Evolutionary conservation across 1,284 basidiomycete species (phyloP).

Genomic region (Microbotryum lychnidis-dioicae): DNA sequence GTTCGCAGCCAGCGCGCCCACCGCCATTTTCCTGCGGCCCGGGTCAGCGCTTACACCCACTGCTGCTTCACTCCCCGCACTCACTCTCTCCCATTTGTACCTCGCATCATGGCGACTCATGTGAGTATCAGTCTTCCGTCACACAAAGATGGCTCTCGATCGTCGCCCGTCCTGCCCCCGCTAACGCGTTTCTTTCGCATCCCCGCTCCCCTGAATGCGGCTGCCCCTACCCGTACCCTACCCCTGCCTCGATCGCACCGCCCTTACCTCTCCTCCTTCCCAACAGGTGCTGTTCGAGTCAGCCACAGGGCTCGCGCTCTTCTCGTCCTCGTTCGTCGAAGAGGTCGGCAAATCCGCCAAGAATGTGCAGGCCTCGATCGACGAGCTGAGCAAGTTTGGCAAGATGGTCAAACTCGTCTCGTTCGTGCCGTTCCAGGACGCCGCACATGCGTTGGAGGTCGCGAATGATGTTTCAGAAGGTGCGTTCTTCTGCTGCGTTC

Average conservation of each 20-base stretch:
- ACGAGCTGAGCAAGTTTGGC: slow-evolving; percentile 62
- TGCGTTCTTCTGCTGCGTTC: slow-evolving; percentile 36
- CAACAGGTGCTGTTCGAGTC: slow-evolving; percentile 88
- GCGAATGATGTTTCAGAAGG: slow-evolving; percentile 96
- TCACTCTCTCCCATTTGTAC: background rate
- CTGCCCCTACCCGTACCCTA: background rate
- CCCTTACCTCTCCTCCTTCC: background rate
- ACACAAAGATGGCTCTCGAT: background rate
- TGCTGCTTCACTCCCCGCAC: background rate
- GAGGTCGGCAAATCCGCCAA: slow-evolving; percentile 77
- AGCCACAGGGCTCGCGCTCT: slow-evolving; percentile 90
- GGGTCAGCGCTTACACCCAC: background rate
- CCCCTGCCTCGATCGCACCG: background rate
- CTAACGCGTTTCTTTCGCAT: background rate
- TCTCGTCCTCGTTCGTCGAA: slow-evolving; percentile 80
- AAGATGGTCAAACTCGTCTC: slow-evolving; percentile 90
- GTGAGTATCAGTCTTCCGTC: slow-evolving; percentile 1
- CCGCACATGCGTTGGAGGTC: slow-evolving; percentile 80
- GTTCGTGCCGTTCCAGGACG: slow-evolving; percentile 87
- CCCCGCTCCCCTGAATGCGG: background rate
- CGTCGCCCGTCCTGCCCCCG: background rate
- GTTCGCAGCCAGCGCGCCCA: no score
- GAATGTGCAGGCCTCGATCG: slow-evolving; percentile 60
- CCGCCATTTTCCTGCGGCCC: no score
- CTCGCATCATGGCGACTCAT: slow-evolving; percentile 22